Evolutionary conservation across 495 filamentous ascomycete species (phyloP), one percentile per base, ranked within the genome.

Genomic region (Mytilinidion resinicola): DNA sequence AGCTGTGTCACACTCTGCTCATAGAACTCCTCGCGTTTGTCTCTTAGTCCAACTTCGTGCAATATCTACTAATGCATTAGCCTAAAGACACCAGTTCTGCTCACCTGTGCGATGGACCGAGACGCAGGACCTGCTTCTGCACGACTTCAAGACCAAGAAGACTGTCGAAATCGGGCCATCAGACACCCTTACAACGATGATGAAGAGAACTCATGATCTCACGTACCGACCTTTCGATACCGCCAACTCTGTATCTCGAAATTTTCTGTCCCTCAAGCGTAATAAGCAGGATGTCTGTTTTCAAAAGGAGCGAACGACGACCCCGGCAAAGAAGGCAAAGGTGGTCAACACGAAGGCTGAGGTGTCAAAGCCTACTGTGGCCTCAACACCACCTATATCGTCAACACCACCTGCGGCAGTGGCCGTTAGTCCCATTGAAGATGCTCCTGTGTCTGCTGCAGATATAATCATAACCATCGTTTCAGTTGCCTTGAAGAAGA

Each of bases 261-360:
- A 96, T 72, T 96, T 97, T 70, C 83, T 97, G 39, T 96, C 91
- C 77, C 95, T 96, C 77, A 96, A 93, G 74, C 96, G 96, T 72
- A 92, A 97, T 68, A 89, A 89, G 14, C 96, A 95, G 71, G 91
- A 96, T 69, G 96, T 97, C 60, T 97, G 96, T 76, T 97, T 96
- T 70, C 90, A 95, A 70, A 89, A 92, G 42, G 91, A 96, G 68
- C 90, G 90, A 1, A 79, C 90, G 12, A 88, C 92, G 65, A 90
- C 95, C 46, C 89, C 93, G 73, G 79, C 83, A 33, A 83, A 83
- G 62, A 68, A 82, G n/a, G 71, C 77, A 54, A 65, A 74, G 34
- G 65, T 78, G 14, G 74, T 64, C 60, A 59, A 19, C 64, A 71
- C 80, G 36, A 53, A 77, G 8, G 66, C 83, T 49, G 55, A 76